Evolutionary conservation across 2,329 filamentous ascomycete genomes (phyloP).

Genomic region (Xylariaceae sp.): DNA sequence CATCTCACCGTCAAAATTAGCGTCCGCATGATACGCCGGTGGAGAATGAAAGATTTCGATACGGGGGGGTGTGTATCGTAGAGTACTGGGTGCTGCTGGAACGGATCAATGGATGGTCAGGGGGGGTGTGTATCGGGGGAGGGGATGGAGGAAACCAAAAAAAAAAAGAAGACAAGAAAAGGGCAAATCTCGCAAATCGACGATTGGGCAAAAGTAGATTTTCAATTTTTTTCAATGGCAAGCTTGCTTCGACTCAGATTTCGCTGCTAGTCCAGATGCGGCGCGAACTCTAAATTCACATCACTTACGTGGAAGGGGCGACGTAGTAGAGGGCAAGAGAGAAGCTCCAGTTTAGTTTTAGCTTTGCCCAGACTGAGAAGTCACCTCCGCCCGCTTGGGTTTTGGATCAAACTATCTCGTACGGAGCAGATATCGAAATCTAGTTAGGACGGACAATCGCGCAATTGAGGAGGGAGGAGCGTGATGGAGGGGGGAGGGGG

Average conservation of each 20-base stretch:
- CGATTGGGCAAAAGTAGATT: not conserved
- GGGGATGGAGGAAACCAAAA: constrained; percentile 7
- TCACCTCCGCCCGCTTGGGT: too few species aligned
- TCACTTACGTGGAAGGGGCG: not conserved
- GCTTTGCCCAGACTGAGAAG: too few species aligned
- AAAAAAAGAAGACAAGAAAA: not conserved
- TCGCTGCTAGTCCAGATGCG: constrained; percentile 6
- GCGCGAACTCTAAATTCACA: constrained; percentile 7
- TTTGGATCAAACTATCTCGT: too few species aligned
- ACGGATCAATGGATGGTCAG: not conserved
- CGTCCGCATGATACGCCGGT: not conserved
- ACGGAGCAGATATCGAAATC: too few species aligned
- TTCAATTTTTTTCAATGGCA: too few species aligned
- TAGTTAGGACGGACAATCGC: too few species aligned
- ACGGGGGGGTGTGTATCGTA: not conserved
- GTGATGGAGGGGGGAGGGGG: too few species aligned
- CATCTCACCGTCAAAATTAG: constrained; percentile 13
- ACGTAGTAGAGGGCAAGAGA: too few species aligned
- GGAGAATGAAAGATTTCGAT: not conserved
- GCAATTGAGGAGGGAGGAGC: too few species aligned
- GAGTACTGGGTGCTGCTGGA: too few species aligned
- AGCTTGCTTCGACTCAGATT: constrained; percentile 5
- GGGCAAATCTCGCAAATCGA: constrained; percentile 11
- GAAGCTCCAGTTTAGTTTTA: too few species aligned
- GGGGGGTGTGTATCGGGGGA: not conserved